These are phyloP conservation scores for Tolypocladium album DNA, from an alignment of 2,329 filamentous ascomycete species.

Conservation along the genomic window DNA sequence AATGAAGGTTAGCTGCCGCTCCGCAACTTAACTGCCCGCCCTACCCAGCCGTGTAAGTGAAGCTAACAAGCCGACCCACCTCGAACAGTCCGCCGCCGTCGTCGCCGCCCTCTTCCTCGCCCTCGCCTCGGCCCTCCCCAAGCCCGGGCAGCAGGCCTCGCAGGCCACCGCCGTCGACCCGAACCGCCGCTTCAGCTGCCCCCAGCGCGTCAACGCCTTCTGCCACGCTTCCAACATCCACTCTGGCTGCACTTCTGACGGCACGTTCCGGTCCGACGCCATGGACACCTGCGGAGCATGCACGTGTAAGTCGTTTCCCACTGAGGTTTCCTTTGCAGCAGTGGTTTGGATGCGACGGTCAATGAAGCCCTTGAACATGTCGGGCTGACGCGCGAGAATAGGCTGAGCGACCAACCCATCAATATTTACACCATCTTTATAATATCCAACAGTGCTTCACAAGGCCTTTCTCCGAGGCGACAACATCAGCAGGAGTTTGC, in stretches of 20 bases:
- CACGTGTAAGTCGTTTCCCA: slow-evolving; percentile 1
- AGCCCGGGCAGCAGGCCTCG: slow-evolving; percentile 1
- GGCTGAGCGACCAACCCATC: neutral
- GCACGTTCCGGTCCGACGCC: slow-evolving; percentile 7
- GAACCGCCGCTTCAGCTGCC: slow-evolving; percentile 7
- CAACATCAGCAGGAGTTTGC: neutral
- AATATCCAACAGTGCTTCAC: neutral
- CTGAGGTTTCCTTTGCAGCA: neutral
- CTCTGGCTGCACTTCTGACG: slow-evolving; percentile 6
- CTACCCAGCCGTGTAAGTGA: neutral
- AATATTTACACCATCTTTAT: too few species aligned
- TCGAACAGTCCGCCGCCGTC: slow-evolving; percentile 1
- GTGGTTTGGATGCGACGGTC: neutral
- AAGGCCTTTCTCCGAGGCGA: neutral
- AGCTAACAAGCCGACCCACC: neutral
- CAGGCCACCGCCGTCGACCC: slow-evolving; percentile 2
- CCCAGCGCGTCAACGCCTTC: slow-evolving; percentile 5
- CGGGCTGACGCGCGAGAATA: neutral
- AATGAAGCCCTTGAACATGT: neutral
- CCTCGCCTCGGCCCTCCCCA: neutral
- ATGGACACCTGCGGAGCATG: slow-evolving; percentile 6
- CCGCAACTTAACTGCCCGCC: too few species aligned
- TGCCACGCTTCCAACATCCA: slow-evolving; percentile 11
- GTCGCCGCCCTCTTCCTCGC: slow-evolving; percentile 1
- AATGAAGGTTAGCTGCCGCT: neutral